Conservation (phyloP, 371 early-diverging fungal genomes). For the Mucor indicus region DNA sequence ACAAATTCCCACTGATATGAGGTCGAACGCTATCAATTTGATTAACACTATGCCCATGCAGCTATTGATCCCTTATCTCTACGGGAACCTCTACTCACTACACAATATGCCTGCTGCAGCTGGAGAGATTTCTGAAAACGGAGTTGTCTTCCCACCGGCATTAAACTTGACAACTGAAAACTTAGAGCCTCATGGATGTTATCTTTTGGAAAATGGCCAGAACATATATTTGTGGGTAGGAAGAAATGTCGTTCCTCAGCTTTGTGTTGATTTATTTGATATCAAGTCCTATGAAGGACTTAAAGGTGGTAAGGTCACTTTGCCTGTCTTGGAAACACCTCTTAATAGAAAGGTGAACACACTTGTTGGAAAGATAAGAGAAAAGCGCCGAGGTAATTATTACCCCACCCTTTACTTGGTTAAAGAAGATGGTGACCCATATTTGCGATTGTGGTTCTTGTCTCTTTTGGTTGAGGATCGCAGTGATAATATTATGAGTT, state of each 20-base stretch:
- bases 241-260: constrained; percentile 69
- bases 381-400: constrained; percentile 57
- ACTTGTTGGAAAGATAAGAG: constrained; percentile 57
- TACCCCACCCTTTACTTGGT: constrained; percentile 73
- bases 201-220: constrained; percentile 78
- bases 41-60: constrained; percentile 83
- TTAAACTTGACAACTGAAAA: constrained; percentile 84
- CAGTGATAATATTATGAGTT: constrained; percentile 76
- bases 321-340: constrained; percentile 57
- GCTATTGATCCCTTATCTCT: constrained; percentile 63
- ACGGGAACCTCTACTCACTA: constrained; percentile 82
- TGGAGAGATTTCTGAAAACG: constrained; percentile 55
- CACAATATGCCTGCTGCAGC: constrained; percentile 77
- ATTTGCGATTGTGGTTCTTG: constrained; percentile 80
- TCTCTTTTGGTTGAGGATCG: constrained; percentile 90
- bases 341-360: constrained; percentile 57
- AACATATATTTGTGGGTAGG: constrained; percentile 91
- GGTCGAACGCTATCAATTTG: constrained; percentile 71
- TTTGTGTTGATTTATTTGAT: constrained; percentile 70
- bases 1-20: constrained; percentile 68
- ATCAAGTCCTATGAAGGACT: constrained; percentile 57
- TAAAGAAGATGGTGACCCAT: constrained; percentile 94
- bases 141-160: constrained; percentile 67
- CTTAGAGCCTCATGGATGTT: constrained; percentile 81
- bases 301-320: constrained; percentile 59